Evolutionary conservation across 2,329 filamentous ascomycete genomes (phyloP), one percentile per base, ranked within the genome.

Genomic region (Pseudodiploospora longispora): DNA sequence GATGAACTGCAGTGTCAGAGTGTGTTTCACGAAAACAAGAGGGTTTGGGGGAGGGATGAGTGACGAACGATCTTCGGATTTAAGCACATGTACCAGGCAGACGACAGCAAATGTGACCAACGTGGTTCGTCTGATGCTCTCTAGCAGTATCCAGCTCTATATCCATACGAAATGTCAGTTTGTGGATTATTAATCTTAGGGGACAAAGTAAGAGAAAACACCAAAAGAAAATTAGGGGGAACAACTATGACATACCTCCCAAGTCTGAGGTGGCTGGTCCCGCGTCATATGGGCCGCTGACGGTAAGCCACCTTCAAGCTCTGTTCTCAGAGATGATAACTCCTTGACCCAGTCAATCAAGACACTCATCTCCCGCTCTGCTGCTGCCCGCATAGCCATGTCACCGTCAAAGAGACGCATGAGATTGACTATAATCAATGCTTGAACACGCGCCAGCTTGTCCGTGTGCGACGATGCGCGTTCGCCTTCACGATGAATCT

Each of bases 341-440:
- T 65, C 64, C 29, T 50, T 50, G 10, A 62, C 41, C 69, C 70
- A 72, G 4, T 51, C 48, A 41, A 63, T 41, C 12, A 69, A 40
- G 12, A 68, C 52, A 7, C 52, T 45, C 50, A 61, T 50, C 41
- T 71, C 68, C 33, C 63, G 54, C 48, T 71, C 67, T 0, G 61
- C 66, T n/a, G 69, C 58, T 2, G 66, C 61, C 19, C 63, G 52
- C 37, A 72, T 52, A 4, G 55, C 50, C 4, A 71, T 46, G 41
- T 72, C 68, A 0, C 68, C 70, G 35, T 71, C 68, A 41, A 71
- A 66, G 47, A 69, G 57, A 36, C 68, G 60, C 32, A 72, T 65
- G 2, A 61, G 56, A 47, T 71, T 66, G 30, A 70, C 54, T 9
- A 70, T 48, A 10, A 68, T 47, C 12, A 71, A 56, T 1, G 68